Percentiles rank a stretch among this genome's conserved stretches.
Evolutionary conservation across 495 filamentous ascomycete species (phyloP).

Genomic region (Thermochaetoides thermophila): DNA sequence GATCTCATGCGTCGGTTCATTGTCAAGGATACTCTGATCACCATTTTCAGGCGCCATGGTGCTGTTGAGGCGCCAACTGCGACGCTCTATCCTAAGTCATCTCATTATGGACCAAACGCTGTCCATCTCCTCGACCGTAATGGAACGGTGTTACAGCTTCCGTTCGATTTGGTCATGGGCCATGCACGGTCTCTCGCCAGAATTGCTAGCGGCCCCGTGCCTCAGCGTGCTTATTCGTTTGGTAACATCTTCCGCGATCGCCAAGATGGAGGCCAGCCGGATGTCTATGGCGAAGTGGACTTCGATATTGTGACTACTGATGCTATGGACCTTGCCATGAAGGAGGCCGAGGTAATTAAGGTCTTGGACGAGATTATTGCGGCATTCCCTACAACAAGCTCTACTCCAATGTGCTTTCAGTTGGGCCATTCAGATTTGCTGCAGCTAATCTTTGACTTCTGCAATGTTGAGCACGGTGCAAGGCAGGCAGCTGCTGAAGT

Average conservation of each 20-base stretch:
- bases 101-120: slow-evolving; percentile 49
- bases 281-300: slow-evolving; percentile 75
- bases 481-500: slow-evolving; percentile 64
- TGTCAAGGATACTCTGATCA: slow-evolving; percentile 58
- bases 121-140: slow-evolving; percentile 68
- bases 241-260: slow-evolving; percentile 75
- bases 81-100: slow-evolving; percentile 65
- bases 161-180: slow-evolving; percentile 81
- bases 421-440: slow-evolving; percentile 81
- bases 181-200: slow-evolving; percentile 75
- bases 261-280: slow-evolving; percentile 60
- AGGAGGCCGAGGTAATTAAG: slow-evolving; percentile 91
- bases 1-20: slow-evolving; percentile 57
- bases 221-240: slow-evolving; percentile 74
- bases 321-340: slow-evolving; percentile 66
- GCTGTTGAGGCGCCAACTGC: slow-evolving; percentile 68
- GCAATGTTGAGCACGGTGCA: slow-evolving; percentile 54
- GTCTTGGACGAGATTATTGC: slow-evolving; percentile 83
- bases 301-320: slow-evolving; percentile 83
- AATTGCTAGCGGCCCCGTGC: slow-evolving; percentile 38
- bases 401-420: slow-evolving; percentile 73
- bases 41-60: slow-evolving; percentile 82
- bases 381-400: slow-evolving; percentile 58
- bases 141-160: slow-evolving; percentile 76
- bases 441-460: slow-evolving; percentile 74